Base-by-base conservation (phyloP, 2,329 filamentous ascomycete species). In the Ophiocordyceps unilateralis region DNA sequence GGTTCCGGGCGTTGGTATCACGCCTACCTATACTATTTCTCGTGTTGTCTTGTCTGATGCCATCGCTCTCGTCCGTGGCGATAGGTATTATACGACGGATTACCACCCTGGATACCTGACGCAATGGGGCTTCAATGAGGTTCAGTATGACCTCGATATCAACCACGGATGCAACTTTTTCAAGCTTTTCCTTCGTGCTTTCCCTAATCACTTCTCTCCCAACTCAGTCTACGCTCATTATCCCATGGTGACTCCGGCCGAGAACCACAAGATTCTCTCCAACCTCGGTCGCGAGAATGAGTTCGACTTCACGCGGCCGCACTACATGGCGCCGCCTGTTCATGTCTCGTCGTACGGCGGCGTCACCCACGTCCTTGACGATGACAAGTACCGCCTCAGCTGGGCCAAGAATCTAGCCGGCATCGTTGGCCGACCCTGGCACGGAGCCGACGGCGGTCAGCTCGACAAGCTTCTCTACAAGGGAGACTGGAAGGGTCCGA, bases 121-220 rank as follows among this genome's bases (percentile, higher is more conserved):
- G 1, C 87, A 85, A 61, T 93, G 84, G 84, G 85, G 85, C 20
- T 89, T 74, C 63, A 75, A 76, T 43, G 81, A 86, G 55, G 81
- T 74, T 4, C 70, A 82, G 19, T 84, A 80, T 44, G 83, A 93
- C 50, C 61, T 78, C 21, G 75, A 72, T 45, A 62, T 89, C 49
- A 83, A 91, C 59, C 79, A 91, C 55, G 85, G 86, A 39, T 86
- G 81, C 50, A 76, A 87, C 12, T 83, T 89, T 60, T 87, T 88
- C 67, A 93, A 91, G 65, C 70, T 93, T 32, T 81, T 88, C 56
- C 66, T 84, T 30, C 74, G 81, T 5, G 82, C 83, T 0, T 86
- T 93, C 67, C 86, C 85, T 1, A 71, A 82, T 49, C 81, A 86
- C 62, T 89, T 88, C 69, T 76, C 74, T 55, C 62, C 69, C 19